Conservation (phyloP, 441 rosid genomes). For the Populus tomentosa region DNA sequence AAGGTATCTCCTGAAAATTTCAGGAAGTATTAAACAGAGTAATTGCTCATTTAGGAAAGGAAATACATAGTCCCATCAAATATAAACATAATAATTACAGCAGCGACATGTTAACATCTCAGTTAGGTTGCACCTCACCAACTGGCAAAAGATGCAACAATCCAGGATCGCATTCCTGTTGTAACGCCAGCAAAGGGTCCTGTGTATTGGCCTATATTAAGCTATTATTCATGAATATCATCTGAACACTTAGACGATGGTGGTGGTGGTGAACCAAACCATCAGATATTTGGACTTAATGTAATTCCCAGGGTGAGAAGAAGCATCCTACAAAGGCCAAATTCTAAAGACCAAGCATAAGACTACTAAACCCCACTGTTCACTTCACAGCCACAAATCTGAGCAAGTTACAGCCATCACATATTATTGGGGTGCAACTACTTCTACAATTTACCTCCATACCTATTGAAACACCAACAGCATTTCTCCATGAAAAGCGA, state of each 20-base stretch:
- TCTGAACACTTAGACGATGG: not conserved
- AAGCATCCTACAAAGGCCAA: not conserved
- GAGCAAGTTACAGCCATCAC: not conserved
- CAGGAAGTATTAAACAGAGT: not conserved
- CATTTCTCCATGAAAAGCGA: not conserved
- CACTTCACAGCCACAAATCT: not conserved
- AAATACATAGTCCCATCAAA: not conserved
- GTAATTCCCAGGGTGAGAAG: not conserved
- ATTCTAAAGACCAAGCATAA: not conserved
- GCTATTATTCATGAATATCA: not conserved
- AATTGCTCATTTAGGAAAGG: not conserved
- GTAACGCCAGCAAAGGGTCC: not conserved
- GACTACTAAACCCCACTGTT: not conserved
- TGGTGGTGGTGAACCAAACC: not conserved
- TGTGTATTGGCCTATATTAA: not conserved
- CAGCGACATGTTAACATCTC: not conserved
- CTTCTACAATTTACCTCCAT: not conserved
- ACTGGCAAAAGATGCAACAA: not conserved
- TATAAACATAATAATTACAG: not conserved
- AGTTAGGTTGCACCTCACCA: not conserved
- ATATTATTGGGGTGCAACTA: not conserved
- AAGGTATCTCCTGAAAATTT: slow-evolving; percentile 63
- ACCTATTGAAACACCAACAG: not conserved
- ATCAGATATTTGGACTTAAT: not conserved
- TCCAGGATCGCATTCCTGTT: not conserved